Base-by-base conservation (phyloP, 176 grass and related monocot species). In the Lolium rigidum region DNA sequence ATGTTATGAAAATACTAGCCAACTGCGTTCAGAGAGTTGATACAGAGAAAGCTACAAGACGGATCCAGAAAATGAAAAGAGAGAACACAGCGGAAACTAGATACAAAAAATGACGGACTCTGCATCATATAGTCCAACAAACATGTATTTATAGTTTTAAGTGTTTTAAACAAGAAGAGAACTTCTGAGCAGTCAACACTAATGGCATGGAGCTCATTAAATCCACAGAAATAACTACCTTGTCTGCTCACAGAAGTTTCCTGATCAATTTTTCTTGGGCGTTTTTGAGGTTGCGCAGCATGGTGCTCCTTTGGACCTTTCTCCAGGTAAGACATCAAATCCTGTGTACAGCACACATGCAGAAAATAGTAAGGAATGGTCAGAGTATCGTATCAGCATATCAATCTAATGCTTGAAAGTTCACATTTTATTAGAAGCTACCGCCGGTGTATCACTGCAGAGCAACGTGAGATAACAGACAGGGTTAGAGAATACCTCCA, bases 241-340 rank as follows among this genome's bases (percentile, higher is more conserved):
- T 86, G 84, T 79, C 80, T 92, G 74, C n/a, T 43, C 5, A 81
- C 43, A 39, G 65, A 73, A 91, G 79, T 41, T 85, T 93, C 87
- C 38, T 87, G 90, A 35, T 90, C 85, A 89, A 94, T 67, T 84
- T 97, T 90, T 82, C 97, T 99, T 70, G 92, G 94, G 37, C 92
- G 94, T 81, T 99, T 99, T 39, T 94, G 97, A 80, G 94, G 94
- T 84, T 94, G 92, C 75, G 90, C 79, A 80, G 87, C 79, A 87
- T 96, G 90, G 22, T 96, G 80, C 71, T 96, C 97, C 80, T 94
- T 99, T 25, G 94, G 94, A 82, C 97, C 94, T 93, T 97, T 99
- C 43, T 99, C 94, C 28, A 99, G 73, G 85, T 93, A 97, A 61
- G 94, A 90, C 83, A 99, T 94, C 87, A 96, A 83, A 87, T 97